Evolutionary conservation across 2,329 filamentous ascomycete species (phyloP).

Genomic region (Aspergillus sp.): DNA sequence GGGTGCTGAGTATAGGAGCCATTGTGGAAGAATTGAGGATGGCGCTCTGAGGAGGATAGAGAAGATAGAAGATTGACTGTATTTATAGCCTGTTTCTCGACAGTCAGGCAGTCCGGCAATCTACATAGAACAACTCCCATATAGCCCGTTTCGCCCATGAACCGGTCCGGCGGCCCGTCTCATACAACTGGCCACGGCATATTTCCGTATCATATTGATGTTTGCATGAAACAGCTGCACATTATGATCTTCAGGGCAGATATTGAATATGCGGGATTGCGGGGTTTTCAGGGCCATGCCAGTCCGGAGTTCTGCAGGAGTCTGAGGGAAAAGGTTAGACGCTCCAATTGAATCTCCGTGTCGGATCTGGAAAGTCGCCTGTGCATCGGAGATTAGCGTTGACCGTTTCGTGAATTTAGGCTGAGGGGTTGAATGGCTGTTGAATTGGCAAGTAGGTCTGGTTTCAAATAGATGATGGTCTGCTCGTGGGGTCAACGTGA

Average conservation of each 20-base stretch:
- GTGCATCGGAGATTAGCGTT: too few relatives aligned
- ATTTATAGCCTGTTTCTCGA: not conserved
- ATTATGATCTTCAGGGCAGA: not conserved
- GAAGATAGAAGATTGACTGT: not conserved
- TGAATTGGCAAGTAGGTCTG: too few relatives aligned
- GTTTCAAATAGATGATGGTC: too few relatives aligned
- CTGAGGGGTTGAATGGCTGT: too few relatives aligned
- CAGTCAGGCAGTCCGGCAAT: not conserved
- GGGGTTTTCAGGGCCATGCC: too few relatives aligned
- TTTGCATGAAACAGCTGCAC: not conserved
- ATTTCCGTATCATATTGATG: not conserved
- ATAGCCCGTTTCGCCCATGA: not conserved
- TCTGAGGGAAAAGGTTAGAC: too few relatives aligned
- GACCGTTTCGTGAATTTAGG: too few relatives aligned
- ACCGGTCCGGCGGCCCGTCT: not conserved
- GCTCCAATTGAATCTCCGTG: too few relatives aligned
- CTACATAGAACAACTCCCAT: not conserved
- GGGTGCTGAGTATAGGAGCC: slow-evolving; percentile 13
- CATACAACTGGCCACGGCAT: not conserved
- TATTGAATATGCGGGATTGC: not conserved
- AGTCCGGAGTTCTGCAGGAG: too few relatives aligned
- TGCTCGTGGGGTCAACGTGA: too few relatives aligned
- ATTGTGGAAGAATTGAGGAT: slow-evolving; percentile 7
- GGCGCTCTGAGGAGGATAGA: not conserved
- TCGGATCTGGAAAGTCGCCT: too few relatives aligned